Evolutionary conservation across 495 filamentous ascomycete species (phyloP), one percentile per base, ranked within the genome.

Genomic region (Apiosordaria backusii): DNA sequence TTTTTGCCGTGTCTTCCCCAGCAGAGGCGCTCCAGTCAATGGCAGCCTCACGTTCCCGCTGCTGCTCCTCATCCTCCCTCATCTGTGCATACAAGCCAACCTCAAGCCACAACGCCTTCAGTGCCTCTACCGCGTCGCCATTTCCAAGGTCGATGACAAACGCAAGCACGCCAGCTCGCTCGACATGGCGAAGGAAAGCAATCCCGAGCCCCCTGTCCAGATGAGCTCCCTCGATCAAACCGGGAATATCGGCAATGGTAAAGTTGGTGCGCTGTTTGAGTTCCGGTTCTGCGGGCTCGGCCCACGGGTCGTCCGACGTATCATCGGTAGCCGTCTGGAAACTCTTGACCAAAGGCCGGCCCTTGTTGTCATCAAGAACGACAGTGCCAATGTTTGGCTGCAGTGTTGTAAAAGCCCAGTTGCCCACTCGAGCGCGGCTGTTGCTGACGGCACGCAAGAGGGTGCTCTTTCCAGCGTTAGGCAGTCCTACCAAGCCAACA

Each of bases 331-430:
- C 57, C 4, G 67, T 65, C 15, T 65, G 71, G 35, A 66, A 67
- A 60, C 76, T 75, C 6, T 69, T 77, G 23, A 81, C 67, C 18
- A 73, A 18, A 1, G 80, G 80, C 1, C 91, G 84, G 4, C 95
- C 92, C 60, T 84, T 87, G 75, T 90, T 81, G 67, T 94, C 82
- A 71, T 97, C 95, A 27, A 98, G 82, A 5, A 97, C 89, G 16
- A 98, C 92, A 0, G 96, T 99, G 50, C 95, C 95, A 65, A 99
- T 93, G 71, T 93, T 97, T 0, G 95, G 95, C 53, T 91, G 88
- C 5, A 99, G 82, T 0, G 95, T 99, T 4, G 95, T 99, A 73
- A 99, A 99, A 21, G 92, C 95, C 95, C 95, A 99, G 72, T 92
- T 86, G 23, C 95, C 95, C 26, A 99, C 89, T 18, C 96, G 87